Percentiles rank a stretch among this genome's conserved stretches.
Evolutionary conservation across 176 grass and related monocot species (phyloP).

Genomic region (barley (Hordeum vulgare)): DNA sequence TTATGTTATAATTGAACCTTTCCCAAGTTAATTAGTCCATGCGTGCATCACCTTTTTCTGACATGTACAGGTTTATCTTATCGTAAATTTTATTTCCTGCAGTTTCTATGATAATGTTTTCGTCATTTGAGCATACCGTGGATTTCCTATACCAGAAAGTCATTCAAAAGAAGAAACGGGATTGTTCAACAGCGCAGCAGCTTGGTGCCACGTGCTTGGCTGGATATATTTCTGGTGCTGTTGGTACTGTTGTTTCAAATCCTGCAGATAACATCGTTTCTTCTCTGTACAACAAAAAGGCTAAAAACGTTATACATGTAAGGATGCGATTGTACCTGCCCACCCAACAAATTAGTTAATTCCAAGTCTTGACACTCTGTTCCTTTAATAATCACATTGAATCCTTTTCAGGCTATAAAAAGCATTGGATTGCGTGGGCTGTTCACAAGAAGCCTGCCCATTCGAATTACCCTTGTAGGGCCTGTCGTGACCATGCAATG

Average conservation of each 20-base stretch:
- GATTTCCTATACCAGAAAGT: conserved; percentile 66
- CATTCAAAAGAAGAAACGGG: conserved; percentile 71
- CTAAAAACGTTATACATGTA: conserved; percentile 69
- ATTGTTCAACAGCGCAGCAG: conserved; percentile 75
- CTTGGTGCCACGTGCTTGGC: conserved; percentile 88
- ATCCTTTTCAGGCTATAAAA: conserved; percentile 57
- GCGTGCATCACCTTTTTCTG: neutral
- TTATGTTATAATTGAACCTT: neutral
- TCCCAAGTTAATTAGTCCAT: neutral
- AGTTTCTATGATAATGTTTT: conserved; percentile 99
- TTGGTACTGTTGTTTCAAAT: conserved; percentile 91
- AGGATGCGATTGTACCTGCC: neutral
- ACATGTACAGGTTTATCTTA: neutral
- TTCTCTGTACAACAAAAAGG: conserved; percentile 92
- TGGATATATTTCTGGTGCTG: conserved; percentile 74
- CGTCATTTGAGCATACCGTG: conserved; percentile 78
- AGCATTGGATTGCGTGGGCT: conserved; percentile 71
- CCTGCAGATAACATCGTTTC: conserved; percentile 94
- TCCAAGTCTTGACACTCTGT: neutral
- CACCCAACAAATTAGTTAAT: neutral
- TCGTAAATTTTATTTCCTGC: conserved; percentile 8
- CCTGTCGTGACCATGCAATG: conserved; percentile 90
- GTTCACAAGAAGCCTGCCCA: conserved; percentile 87
- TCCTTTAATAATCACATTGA: conserved; percentile 17
- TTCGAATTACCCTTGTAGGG: conserved; percentile 81